Evolutionary conservation across 768 basidiomycete species (phyloP), one percentile per base, ranked within the genome.

Genomic region (Hygrophorus pudorinus): DNA sequence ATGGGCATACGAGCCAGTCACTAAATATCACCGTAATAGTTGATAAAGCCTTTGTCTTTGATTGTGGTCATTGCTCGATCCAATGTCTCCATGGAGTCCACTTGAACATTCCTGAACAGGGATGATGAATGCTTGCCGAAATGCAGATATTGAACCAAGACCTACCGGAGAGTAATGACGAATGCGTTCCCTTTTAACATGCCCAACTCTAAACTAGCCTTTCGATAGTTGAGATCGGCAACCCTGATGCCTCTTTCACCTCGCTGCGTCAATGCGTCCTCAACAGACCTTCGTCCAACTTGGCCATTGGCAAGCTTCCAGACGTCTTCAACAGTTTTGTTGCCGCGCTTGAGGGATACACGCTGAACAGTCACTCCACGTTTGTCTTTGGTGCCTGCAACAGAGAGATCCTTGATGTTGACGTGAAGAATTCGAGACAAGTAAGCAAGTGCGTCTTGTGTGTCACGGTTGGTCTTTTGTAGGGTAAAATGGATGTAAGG

Each of bases 331-430:
- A 86, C 76, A 0, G 79, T 81, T 60, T 85, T 85, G 45, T 71
- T 76, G n/a, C 78, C 76, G 12, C 91, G 72, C 43, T 76, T 76
- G 12, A 97, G 59, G 3, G 84, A 83, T 13, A 98, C 90, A 1
- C 90, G 79, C 58, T 99, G 96, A 1, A 88, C 81, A 1, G 96
- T 98, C 12, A 98, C 90, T 0, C 91, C 96, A 28, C 96, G 85
- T 59, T 98, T 99, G 65, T 99, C 96, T 59, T 99, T 99, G 6
- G 96, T 99, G 0, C 96, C 96, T 3, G 92, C 89, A 18, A 92
- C 85, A 17, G 81, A 78, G 6, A 99, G 69, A 56, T 94, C 89
- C 62, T 85, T 91, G 40, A 79, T 60, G 17, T 69, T 77, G 47
- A 81, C 78, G 48, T 84, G 81, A n/a, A 97, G 68, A 24, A 74